Evolutionary conservation across 2,329 filamentous ascomycete species (phyloP), one percentile per base, ranked within the genome.

Genomic region (Penicillium sp.): DNA sequence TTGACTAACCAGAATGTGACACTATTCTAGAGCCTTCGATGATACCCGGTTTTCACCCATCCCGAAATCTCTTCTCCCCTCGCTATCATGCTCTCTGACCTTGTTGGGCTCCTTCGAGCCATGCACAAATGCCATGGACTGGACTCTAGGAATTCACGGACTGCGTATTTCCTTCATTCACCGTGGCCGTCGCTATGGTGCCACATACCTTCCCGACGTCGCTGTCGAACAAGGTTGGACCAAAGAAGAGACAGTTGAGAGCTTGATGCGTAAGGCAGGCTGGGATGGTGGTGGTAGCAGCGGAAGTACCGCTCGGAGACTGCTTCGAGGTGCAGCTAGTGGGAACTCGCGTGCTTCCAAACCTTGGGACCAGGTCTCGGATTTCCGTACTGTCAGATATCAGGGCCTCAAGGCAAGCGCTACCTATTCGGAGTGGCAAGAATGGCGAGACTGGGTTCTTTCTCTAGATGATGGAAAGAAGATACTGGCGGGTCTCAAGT

Each of bases 151-250:
- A 58, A 84, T 79, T 2, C 94, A 99, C 72, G 94, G 94, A 3
- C 79, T 97, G 45, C 85, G 91, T 40, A 91, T 99, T 62, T 87
- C 84, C 46, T 97, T 99, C 74, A 79, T 80, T n/a, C 80, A 90
- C 63, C 81, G 85, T 61, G 85, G 85, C 14, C 81, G 85, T 46
- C 84, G 88, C 43, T 91, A 90, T 68, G 90, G 91, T 14, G 84
- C 91, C 0, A 97, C 94, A 0, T 99, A 97, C 68, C 81, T 99
- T 13, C 94, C 94, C 0, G 90, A 97, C 69, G 91, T 99, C 6
- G 89, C 93, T 9, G 78, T 83, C 1, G 94, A 99, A 78, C 94
- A 97, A 71, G 92, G 90, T 14, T 99, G 94, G 94, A 90, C 83
- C 10, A 92, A 94, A 74, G 92, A 97, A 70, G 90, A 97, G 79